These are phyloP conservation scores for Silene noctiflora DNA, from an alignment of 179 eudicot species.

Conservation along the genomic window DNA sequence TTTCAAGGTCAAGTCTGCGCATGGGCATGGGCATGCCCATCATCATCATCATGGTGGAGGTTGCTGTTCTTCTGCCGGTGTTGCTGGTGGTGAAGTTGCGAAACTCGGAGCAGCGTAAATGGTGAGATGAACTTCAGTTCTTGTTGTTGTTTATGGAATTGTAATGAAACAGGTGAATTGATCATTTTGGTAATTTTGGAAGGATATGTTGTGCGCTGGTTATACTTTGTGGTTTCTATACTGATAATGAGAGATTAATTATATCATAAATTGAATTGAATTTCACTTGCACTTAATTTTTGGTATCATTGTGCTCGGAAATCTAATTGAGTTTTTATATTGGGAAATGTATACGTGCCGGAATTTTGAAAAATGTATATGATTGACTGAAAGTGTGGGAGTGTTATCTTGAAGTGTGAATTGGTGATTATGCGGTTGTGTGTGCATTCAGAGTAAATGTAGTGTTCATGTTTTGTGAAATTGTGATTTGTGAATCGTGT, in stretches of 20 bases:
- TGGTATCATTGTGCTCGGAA: neutral
- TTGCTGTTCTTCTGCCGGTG: slow-evolving; percentile 42
- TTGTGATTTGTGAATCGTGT: neutral
- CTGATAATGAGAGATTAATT: neutral
- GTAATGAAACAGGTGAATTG: too few species aligned
- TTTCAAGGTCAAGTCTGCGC: slow-evolving; percentile 43
- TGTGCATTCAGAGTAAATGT: neutral
- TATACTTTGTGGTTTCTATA: neutral
- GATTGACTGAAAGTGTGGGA: neutral
- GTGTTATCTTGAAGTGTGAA: neutral
- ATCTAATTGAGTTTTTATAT: neutral
- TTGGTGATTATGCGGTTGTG: neutral
- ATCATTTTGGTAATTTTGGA: neutral
- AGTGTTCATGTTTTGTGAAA: neutral
- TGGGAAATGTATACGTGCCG: neutral
- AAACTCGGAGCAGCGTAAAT: neutral
- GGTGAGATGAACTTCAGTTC: too few species aligned
- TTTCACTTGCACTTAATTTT: neutral
- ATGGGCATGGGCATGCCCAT: slow-evolving; percentile 18
- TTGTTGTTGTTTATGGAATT: too few species aligned
- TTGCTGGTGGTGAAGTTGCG: neutral
- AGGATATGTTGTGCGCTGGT: neutral
- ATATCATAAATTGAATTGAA: neutral
- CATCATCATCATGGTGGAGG: slow-evolving; percentile 77
- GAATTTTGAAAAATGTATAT: too few species aligned